Evolutionary conservation across 108 stramenopile species (phyloP).

Genomic region (Nitzschia putrida): DNA sequence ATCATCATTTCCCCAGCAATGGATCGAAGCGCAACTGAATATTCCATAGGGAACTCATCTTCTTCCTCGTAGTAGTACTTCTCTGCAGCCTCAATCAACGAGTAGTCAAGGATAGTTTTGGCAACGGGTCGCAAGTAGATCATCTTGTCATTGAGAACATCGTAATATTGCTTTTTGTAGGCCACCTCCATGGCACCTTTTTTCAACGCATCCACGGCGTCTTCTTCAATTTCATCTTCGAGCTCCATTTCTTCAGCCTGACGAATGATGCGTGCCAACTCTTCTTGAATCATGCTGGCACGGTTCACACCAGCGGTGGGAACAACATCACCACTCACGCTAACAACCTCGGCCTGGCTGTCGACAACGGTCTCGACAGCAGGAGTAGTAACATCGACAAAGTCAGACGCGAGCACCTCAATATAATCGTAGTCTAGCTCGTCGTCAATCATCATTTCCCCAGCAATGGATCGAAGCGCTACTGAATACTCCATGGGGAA

Average conservation of each 20-base stretch:
- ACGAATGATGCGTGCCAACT: slow-evolving; percentile 4
- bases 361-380: no score
- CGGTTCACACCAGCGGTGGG: not conserved
- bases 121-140: slow-evolving; percentile 15
- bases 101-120: slow-evolving; percentile 4
- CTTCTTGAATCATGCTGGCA: slow-evolving; percentile 6
- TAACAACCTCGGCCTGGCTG: not conserved
- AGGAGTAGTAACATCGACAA: not conserved
- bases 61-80: slow-evolving; percentile 2
- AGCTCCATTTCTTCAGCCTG: slow-evolving; percentile 30
- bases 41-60: slow-evolving; percentile 25
- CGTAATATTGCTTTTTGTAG: slow-evolving; percentile 26
- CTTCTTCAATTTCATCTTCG: slow-evolving; percentile 18
- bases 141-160: slow-evolving; percentile 2
- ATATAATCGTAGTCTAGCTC: slow-evolving; percentile 13
- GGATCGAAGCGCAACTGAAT: slow-evolving; percentile 21
- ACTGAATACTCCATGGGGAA: slow-evolving; percentile 8
- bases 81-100: slow-evolving; percentile 3
- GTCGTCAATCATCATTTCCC: not conserved
- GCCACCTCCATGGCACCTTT: slow-evolving; percentile 11
- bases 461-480: slow-evolving; percentile 1
- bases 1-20: not conserved
- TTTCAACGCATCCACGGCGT: slow-evolving; percentile 16
- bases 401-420: not conserved
- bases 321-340: not conserved